Evolutionary conservation across 1,139 yeast species (phyloP).

Genomic region (Nematodospora anomalae): DNA sequence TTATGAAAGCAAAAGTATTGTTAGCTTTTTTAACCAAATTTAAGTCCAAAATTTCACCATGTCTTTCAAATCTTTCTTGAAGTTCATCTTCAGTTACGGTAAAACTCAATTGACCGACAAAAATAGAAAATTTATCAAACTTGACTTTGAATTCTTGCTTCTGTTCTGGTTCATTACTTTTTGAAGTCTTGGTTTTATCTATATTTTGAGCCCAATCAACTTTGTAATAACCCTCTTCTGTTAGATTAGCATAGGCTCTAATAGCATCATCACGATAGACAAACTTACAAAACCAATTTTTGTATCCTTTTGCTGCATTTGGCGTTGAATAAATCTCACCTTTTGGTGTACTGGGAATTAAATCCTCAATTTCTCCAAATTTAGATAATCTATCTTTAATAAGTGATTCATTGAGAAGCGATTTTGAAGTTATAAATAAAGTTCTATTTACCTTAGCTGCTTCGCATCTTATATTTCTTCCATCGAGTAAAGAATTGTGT

Average conservation of each 20-base stretch:
- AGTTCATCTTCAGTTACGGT: slow-evolving; percentile 55
- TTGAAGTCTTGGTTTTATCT: slow-evolving; percentile 26
- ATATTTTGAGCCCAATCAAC: slow-evolving; percentile 89
- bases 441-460: slow-evolving; percentile 91
- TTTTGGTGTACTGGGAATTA: slow-evolving; percentile 50
- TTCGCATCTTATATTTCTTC: slow-evolving; percentile 81
- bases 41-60: slow-evolving; percentile 62
- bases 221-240: slow-evolving; percentile 50
- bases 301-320: slow-evolving; percentile 19
- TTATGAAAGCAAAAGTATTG: slow-evolving; percentile 73
- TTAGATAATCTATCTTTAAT: slow-evolving; percentile 41
- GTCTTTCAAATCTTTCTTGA: slow-evolving; percentile 56
- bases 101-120: slow-evolving; percentile 69
- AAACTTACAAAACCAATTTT: slow-evolving; percentile 78
- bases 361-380: slow-evolving; percentile 76
- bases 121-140: slow-evolving; percentile 71
- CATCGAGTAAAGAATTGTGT: slow-evolving; percentile 68
- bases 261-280: slow-evolving; percentile 90
- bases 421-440: slow-evolving; percentile 50
- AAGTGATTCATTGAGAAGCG: slow-evolving; percentile 23
- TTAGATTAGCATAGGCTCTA: slow-evolving; percentile 72
- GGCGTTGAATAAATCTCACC: slow-evolving; percentile 26
- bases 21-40: slow-evolving; percentile 50
- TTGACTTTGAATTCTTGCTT: slow-evolving; percentile 13
- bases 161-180: slow-evolving; percentile 8